Conservation (phyloP, 768 basidiomycete genomes). For the Rhodotorula taiwanensis region DNA sequence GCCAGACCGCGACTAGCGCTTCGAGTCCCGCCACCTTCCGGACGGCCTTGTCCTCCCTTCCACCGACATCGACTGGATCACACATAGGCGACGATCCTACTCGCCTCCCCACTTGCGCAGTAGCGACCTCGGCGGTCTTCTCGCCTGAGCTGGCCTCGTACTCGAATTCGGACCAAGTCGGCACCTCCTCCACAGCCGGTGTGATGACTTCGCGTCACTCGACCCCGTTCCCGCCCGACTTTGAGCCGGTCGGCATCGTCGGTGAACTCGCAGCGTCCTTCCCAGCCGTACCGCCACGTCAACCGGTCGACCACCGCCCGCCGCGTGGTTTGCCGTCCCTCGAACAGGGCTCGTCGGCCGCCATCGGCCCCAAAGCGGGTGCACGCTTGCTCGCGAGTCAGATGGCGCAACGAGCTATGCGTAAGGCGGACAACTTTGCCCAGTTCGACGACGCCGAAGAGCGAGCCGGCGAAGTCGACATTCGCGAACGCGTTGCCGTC, state of each 20-base stretch:
- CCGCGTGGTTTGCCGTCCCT: neutral
- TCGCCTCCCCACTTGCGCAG: too few relatives aligned
- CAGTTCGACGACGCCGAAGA: too few relatives aligned
- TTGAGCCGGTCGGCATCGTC: neutral
- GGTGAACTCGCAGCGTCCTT: too few relatives aligned
- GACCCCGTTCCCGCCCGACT: too few relatives aligned
- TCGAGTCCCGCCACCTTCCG: too few relatives aligned
- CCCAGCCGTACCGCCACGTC: neutral
- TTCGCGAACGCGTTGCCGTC: neutral
- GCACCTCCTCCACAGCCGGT: neutral
- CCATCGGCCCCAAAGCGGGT: slow-evolving; percentile 3
- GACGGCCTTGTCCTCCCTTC: too few relatives aligned
- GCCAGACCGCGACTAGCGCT: too few relatives aligned
- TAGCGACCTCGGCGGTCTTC: too few relatives aligned
- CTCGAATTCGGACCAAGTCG: neutral
- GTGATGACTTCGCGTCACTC: neutral
- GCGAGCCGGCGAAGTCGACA: neutral
- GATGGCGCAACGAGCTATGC: neutral
- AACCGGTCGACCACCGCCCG: too few relatives aligned
- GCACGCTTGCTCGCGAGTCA: slow-evolving; percentile 6
- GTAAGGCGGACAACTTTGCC: neutral
- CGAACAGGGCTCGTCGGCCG: neutral
- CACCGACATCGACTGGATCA: too few relatives aligned
- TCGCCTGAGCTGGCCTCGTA: neutral
- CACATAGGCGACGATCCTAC: too few relatives aligned